A percentile compares a stretch with the other conserved stretches of the same genome.
Conservation (phyloP, 2,329 filamentous ascomycete species). For the Monosporascus sp. region DNA sequence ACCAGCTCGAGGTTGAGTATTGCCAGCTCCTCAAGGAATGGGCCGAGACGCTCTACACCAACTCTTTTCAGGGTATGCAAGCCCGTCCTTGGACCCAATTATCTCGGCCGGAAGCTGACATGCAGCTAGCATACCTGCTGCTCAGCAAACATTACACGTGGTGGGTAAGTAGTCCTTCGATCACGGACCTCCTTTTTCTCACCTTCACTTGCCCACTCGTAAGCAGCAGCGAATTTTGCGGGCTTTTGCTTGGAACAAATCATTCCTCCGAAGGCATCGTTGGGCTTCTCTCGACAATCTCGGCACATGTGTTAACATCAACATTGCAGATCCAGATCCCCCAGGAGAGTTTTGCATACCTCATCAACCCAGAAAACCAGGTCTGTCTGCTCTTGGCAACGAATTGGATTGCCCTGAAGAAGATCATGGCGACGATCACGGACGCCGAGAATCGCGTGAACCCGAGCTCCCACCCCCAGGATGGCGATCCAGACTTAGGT, state of each 20-base stretch:
- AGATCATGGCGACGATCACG: conserved; percentile 47
- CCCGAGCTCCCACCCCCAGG: conserved; percentile 15
- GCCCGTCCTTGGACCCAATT: background rate
- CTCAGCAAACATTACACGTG: conserved; percentile 38
- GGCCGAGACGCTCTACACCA: conserved; percentile 46
- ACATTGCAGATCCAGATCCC: conserved; percentile 45
- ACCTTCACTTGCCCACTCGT: too few species aligned
- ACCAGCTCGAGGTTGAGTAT: conserved; percentile 41
- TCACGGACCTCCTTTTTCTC: background rate
- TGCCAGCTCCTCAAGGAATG: conserved; percentile 39
- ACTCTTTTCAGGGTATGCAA: conserved; percentile 46
- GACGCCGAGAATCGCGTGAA: conserved; percentile 29
- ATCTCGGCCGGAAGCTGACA: background rate
- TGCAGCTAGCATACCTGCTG: conserved; percentile 41
- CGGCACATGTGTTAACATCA: background rate
- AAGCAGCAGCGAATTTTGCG: too few species aligned
- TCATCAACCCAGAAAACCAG: conserved; percentile 44
- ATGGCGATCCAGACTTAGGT: conserved; percentile 31
- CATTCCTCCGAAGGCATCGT: background rate
- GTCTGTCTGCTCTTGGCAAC: conserved; percentile 42
- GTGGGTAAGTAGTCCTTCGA: conserved; percentile 6
- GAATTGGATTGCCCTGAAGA: conserved; percentile 51
- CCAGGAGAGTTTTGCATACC: conserved; percentile 44
- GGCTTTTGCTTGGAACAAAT: background rate
- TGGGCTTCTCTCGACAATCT: background rate